Base-by-base conservation (phyloP, 176 grass and related monocot genomes). In the Guadua angustifolia region DNA sequence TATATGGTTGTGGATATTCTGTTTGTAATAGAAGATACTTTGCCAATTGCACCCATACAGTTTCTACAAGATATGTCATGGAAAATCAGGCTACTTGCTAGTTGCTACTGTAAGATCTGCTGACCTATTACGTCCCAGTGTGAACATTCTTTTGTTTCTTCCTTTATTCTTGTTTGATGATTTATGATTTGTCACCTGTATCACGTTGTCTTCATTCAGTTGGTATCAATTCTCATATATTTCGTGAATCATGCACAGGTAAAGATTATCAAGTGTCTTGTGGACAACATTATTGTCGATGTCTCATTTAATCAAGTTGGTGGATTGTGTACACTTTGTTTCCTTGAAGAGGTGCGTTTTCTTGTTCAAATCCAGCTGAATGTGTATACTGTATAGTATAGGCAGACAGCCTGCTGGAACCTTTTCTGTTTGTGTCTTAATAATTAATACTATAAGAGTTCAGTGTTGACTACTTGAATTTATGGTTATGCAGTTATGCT, bases 291-390 rank as follows among this genome's bases (percentile, higher is more conserved):
- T 91, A 90, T 94, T 89, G 95, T 97, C 33, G 95, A 97, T 77
- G 94, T 94, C 57, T 97, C 95, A 56, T 97, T 90, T 86, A 97
- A 97, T 91, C 95, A 97, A 91, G 90, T 97, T 69, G 95, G 95
- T 90, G 95, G 95, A 59, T 71, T 97, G 71, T 97, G 92, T 53
- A 97, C 95, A 40, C 92, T 97, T 87, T 97, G 95, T 91, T 97
- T 97, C 81, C 92, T 97, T 79, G 92, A 91, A 89, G 71, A 97
- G 95, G 95, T 97, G 46, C 43, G 79, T 84, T 71, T 33, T 74
- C 45, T 70, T 82, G 47, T 82, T 79, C 66, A 68, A 70, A 65
- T 79, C 22, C 26, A 79, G 33, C 50, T 61, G 56, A 81, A 82
- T 61, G 61, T 62, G 14, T 72, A 36, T 43, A 66, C n/a, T 45